Percentiles rank a stretch among this genome's conserved stretches.
These are phyloP conservation scores for Zychaea mexicana DNA, from an alignment of 371 early-diverging fungal genomes.

Conservation along the genomic window DNA sequence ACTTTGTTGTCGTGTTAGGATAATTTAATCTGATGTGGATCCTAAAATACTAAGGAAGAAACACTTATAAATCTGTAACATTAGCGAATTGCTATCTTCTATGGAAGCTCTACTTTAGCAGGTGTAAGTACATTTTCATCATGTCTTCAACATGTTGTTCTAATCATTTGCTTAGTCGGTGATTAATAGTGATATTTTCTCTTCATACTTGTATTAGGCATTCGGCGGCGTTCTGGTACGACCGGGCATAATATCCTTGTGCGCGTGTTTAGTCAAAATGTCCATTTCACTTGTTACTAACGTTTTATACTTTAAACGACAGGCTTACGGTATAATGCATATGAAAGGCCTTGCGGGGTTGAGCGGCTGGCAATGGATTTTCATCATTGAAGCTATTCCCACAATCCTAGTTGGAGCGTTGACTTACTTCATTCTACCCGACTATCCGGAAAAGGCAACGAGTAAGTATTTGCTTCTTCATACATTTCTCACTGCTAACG, in stretches of 20 bases:
- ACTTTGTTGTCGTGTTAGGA: neutral
- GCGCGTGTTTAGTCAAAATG: too few relatives aligned
- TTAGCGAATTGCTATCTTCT: conserved; percentile 70
- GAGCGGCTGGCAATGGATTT: conserved; percentile 69
- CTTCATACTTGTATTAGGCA: conserved; percentile 21
- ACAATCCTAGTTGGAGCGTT: conserved; percentile 62
- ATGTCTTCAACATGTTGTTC: neutral
- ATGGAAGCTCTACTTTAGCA: conserved; percentile 63
- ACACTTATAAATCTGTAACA: neutral
- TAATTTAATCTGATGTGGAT: too few relatives aligned
- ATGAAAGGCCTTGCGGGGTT: conserved; percentile 55
- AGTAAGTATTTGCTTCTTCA: conserved; percentile 2
- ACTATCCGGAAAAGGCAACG: conserved; percentile 65
- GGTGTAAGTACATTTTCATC: conserved; percentile 64
- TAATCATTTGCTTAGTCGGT: neutral
- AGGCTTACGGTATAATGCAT: conserved; percentile 60
- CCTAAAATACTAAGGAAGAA: too few relatives aligned
- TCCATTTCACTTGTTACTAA: neutral
- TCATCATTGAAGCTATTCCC: conserved; percentile 75
- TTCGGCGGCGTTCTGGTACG: conserved; percentile 55
- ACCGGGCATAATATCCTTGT: neutral
- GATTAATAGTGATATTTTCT: neutral
- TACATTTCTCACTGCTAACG: too few relatives aligned
- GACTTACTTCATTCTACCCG: conserved; percentile 65
- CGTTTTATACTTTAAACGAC: neutral